Evolutionary conservation across 257 asterid genomes (phyloP).

Genomic region (Cynanchum wilfordii): DNA sequence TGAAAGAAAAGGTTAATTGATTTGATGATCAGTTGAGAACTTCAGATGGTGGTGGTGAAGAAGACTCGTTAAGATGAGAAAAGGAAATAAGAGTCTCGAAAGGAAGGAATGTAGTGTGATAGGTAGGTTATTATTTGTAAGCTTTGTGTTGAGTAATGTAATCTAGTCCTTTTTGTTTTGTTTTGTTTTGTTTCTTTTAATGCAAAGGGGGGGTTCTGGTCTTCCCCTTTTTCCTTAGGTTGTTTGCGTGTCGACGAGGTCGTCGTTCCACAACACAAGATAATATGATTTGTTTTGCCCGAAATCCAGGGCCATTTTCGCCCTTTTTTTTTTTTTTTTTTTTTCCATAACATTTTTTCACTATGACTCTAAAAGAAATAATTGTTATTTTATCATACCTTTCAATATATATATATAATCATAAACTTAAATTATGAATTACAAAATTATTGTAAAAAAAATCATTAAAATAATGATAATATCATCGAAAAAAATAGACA

Average conservation of each 20-base stretch:
- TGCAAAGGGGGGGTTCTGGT: not conserved
- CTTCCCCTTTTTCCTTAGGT: not conserved
- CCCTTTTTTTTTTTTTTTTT: not conserved
- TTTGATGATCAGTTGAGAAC: not conserved
- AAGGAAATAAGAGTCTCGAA: slow-evolving; percentile 7
- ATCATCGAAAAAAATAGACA: too few species aligned
- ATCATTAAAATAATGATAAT: too few species aligned
- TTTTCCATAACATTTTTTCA: too few species aligned
- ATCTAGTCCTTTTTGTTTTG: not conserved
- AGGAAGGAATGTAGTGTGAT: not conserved
- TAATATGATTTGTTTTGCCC: slow-evolving; percentile 8
- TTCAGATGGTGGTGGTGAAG: not conserved
- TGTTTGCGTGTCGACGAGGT: slow-evolving; percentile 8
- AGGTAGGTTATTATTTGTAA: not conserved
- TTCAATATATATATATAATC: too few species aligned
- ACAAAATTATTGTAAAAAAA: too few species aligned
- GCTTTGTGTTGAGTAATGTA: not conserved
- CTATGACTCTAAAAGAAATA: too few species aligned
- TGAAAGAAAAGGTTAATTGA: too few species aligned
- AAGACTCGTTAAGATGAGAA: not conserved
- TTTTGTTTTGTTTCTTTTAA: slow-evolving; percentile 4
- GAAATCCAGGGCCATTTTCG: slow-evolving; percentile 3
- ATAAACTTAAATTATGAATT: too few species aligned
- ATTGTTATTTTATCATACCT: too few species aligned
- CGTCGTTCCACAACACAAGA: not conserved